Base-by-base conservation (phyloP, 1,284 basidiomycete species). In the Rhodotorula sp. region DNA sequence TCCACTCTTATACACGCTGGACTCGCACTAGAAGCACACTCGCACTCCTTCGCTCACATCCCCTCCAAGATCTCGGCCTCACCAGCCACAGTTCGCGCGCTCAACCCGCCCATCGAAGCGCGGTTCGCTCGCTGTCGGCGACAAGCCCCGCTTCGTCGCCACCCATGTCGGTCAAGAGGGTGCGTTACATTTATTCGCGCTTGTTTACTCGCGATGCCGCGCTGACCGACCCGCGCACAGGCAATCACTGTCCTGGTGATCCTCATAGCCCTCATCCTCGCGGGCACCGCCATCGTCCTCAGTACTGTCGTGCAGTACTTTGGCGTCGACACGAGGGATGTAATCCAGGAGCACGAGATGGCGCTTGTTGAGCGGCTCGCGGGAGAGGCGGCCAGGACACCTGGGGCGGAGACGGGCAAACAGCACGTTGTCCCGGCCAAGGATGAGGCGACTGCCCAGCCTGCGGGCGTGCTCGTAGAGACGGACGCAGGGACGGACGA, bases 211-310 rank as follows among this genome's bases (percentile, higher is more conserved):
- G 13, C 39, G 46, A 20, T 8, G 22, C 13, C 1, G 10, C 39
- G 10, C 58, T 59, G 58, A 59, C 30, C 47, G 24, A 17, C 7
- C 4, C 10, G 11, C 29, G 9, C 47, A 10, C 60, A 70, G 68
- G 68, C 64, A 5, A 66, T 70, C 68, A 66, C 68, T 53, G 58
- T 70, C 53, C 59, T 70, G 36, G 64, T 70, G 61, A 53, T 59
- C 30, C 61, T 70, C 48, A 66, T 67, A 32, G 61, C 68, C 32
- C 53, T 70, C 44, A 64, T 98, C 82, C 87, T 98, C 67, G 77
- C 92, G 49, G 94, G 94, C 61, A 98, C 95, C 39, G 87, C 97
- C 80, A 80, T 92, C 80, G 92, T 99, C 67, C 89, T 99, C 79
- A 90, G 90, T 22, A 91, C 92, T 34, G 87, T 96, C 56, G 90